A percentile compares a stretch with the other conserved stretches of the same genome.
These are phyloP conservation scores for Nakazawaea wickerhamii DNA, from an alignment of 805 yeast genomes.

Conservation along the genomic window DNA sequence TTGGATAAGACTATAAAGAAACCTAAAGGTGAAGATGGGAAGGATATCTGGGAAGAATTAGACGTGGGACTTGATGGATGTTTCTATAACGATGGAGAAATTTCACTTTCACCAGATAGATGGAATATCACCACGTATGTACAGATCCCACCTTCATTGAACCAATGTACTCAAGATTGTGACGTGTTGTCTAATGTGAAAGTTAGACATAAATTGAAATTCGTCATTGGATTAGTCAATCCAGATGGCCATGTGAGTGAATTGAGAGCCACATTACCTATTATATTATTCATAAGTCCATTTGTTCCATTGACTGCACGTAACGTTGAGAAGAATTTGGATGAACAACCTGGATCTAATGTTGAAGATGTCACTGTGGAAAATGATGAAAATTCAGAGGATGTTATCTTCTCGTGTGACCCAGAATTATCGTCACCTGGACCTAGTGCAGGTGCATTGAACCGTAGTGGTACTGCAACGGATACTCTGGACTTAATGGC, in stretches of 20 bases:
- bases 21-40: slow-evolving; percentile 37
- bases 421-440: slow-evolving; percentile 25
- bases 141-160: slow-evolving; percentile 65
- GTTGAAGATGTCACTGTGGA: slow-evolving; percentile 16
- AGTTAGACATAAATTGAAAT: slow-evolving; percentile 41
- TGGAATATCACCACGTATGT: slow-evolving; percentile 71
- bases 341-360: slow-evolving; percentile 5
- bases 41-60: slow-evolving; percentile 33
- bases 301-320: slow-evolving; percentile 66
- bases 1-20: slow-evolving; percentile 40
- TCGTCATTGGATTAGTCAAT: slow-evolving; percentile 40
- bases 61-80: slow-evolving; percentile 32
- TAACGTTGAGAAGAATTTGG: slow-evolving; percentile 21
- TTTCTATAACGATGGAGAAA: slow-evolving; percentile 26
- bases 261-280: slow-evolving; percentile 46
- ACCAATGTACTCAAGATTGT: slow-evolving; percentile 84
- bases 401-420: slow-evolving; percentile 33
- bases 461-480: slow-evolving; percentile 18
- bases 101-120: slow-evolving; percentile 40
- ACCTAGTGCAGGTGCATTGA: slow-evolving; percentile 11
- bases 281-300: slow-evolving; percentile 46
- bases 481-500: slow-evolving; percentile 53
- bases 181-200: slow-evolving; percentile 63
- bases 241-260: slow-evolving; percentile 47
- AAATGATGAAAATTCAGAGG: slow-evolving; percentile 27